Percentiles rank a stretch among this genome's conserved stretches.
phyloP scores from a whole-genome alignment of 2,329 filamentous ascomycete genomes.

The Xylaria multiplex region DNA sequence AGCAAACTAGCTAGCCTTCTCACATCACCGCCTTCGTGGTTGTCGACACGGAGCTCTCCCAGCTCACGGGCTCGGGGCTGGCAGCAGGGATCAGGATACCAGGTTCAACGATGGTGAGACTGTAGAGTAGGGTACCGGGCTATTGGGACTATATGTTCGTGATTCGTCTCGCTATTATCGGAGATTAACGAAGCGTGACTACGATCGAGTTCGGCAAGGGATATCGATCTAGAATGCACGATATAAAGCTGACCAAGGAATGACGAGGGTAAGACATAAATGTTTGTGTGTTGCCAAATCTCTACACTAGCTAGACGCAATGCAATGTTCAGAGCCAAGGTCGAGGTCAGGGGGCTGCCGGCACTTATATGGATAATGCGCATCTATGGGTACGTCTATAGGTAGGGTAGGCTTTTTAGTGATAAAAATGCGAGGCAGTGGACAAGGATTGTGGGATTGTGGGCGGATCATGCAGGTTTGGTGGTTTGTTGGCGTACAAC shows the following conservation, averaged over 20 bases:
- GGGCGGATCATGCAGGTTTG: conserved; percentile 33
- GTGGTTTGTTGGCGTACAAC: conserved; percentile 28
- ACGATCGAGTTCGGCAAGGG: background rate
- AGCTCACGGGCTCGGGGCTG: conserved; percentile 14
- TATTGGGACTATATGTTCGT: conserved; percentile 8
- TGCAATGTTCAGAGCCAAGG: conserved; percentile 1
- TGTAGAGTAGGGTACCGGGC: background rate
- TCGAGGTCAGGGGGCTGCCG: conserved; percentile 17
- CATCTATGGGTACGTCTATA: background rate
- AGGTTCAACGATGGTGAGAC: background rate
- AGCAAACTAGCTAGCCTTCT: conserved; percentile 30
- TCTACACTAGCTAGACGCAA: background rate
- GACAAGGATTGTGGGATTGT: conserved; percentile 37
- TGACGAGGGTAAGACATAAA: background rate
- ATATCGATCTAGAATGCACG: background rate
- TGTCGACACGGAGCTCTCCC: conserved; percentile 10
- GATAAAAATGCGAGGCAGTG: conserved; percentile 12
- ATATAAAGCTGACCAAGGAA: background rate
- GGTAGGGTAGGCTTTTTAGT: background rate
- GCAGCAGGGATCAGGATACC: conserved; percentile 19
- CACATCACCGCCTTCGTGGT: conserved; percentile 35
- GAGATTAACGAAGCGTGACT: background rate
- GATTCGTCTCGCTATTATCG: conserved; percentile 12
- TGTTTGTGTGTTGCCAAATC: conserved; percentile 12
- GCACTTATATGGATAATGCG: conserved; percentile 15